phyloP scores from a whole-genome alignment of 495 filamentous ascomycete genomes.

The Penicillium maclennaniae region DNA sequence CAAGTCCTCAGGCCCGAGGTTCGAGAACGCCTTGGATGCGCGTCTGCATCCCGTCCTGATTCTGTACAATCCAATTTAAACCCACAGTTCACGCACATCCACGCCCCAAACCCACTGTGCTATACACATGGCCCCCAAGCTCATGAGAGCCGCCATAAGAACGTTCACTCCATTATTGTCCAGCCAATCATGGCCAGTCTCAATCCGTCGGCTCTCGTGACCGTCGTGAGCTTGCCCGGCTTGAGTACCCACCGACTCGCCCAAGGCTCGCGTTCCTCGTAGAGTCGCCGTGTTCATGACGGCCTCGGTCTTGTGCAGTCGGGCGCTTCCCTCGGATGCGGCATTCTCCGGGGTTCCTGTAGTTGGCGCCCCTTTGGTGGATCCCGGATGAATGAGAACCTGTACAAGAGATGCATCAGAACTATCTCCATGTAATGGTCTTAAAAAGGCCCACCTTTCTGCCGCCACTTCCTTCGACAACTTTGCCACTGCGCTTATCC shows the following conservation, averaged over 20 bases:
- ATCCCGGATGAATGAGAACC: conserved; percentile 40
- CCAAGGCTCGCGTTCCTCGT: conserved; percentile 19
- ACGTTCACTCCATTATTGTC: conserved; percentile 95
- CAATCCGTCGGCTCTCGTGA: conserved; percentile 66
- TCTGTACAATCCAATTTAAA: not conserved
- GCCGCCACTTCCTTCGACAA: conserved; percentile 86
- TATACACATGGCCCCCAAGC: conserved; percentile 68
- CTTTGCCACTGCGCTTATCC: conserved; percentile 75
- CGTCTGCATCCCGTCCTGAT: not conserved
- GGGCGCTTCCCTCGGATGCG: conserved; percentile 10
- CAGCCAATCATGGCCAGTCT: conserved; percentile 70
- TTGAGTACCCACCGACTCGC: conserved; percentile 11
- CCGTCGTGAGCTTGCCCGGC: conserved; percentile 24
- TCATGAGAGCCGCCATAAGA: conserved; percentile 80
- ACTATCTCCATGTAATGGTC: conserved; percentile 20
- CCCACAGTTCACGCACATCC: conserved; percentile 17
- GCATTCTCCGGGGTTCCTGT: not conserved
- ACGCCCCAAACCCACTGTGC: conserved; percentile 41
- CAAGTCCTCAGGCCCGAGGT: not conserved
- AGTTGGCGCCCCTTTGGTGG: conserved; percentile 12
- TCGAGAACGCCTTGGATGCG: not conserved
- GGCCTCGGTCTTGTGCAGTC: conserved; percentile 25
- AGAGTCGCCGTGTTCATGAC: conserved; percentile 33
- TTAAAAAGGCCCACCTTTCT: conserved; percentile 53
- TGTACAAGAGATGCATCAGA: not conserved